Evolutionary conservation across 139 green algal genomes (phyloP), one percentile per base, ranked within the genome.

Genomic region (Coelastrella sp.): DNA sequence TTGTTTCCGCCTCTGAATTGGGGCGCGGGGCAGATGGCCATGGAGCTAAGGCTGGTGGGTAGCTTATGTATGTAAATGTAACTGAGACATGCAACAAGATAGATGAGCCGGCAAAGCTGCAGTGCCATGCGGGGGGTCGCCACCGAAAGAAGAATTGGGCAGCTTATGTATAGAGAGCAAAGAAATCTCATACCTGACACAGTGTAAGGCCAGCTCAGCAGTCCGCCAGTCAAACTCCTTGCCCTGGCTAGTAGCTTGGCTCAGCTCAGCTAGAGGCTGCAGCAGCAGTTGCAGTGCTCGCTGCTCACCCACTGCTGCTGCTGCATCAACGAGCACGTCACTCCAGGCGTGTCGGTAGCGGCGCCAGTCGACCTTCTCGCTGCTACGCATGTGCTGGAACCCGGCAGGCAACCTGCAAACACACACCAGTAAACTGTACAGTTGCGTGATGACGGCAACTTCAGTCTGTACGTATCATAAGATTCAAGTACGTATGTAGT

Each of bases 151-250:
- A n/a, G n/a, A n/a, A n/a, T n/a, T n/a, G n/a, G n/a, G n/a, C n/a
- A n/a, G n/a, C n/a, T n/a, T n/a, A n/a, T n/a, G n/a, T n/a, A n/a
- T n/a, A n/a, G n/a, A n/a, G 11, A 71, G 3, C 61, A 71, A 71
- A 10, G 0, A 13, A 71, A 13, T 10, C 11, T 10, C 61, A 2
- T 58, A 96, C 91, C 94, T 90, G 10, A 98, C 85, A 88, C 96
- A 98, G 87, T 95, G 96, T 8, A 98, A 92, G 14, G 93, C 95
- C 7, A 96, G 93, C 90, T 98, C 96, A 0, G 95, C 96, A 2
- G 93, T 95, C 13, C 86, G 86, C 96, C 96, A 98, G 90, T 97
- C 95, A 80, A 97, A 95, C 22, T 64, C 19, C 17, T 68, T 66
- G n/a, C 32, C 73, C 4, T 65, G 22, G 47, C 16, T 78, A 3